phyloP scores from a whole-genome alignment of 805 yeast genomes.

The Yamadazyma takamatsuzukensis region DNA sequence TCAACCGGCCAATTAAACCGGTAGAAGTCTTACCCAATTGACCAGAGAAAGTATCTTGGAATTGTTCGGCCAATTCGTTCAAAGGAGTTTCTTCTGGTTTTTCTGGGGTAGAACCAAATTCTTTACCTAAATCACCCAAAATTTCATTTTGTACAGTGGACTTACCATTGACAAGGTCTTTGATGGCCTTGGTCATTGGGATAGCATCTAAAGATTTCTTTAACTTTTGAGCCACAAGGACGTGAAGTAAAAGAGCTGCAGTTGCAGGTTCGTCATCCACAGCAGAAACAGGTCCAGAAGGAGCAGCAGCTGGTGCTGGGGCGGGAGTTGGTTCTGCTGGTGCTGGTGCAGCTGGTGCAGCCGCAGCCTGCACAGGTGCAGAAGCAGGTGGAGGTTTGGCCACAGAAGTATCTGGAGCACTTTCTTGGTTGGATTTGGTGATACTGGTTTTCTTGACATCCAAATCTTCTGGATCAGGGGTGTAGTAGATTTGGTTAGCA shows the following conservation, averaged over 20 bases:
- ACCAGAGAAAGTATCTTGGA: slow-evolving; percentile 89
- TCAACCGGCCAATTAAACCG: slow-evolving; percentile 83
- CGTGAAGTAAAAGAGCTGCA: slow-evolving; percentile 79
- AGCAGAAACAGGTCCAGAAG: slow-evolving; percentile 78
- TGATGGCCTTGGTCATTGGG: slow-evolving; percentile 88
- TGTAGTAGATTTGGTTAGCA: slow-evolving; percentile 93
- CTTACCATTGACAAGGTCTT: slow-evolving; percentile 97
- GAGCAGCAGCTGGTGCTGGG: slow-evolving; percentile 59
- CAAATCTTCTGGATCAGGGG: slow-evolving; percentile 69
- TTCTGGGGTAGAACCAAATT: slow-evolving; percentile 96
- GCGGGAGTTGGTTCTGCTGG: slow-evolving; percentile 58
- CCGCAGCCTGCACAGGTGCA: slow-evolving; percentile 53
- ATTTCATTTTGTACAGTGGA: slow-evolving; percentile 98
- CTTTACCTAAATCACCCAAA: slow-evolving; percentile 97
- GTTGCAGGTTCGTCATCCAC: slow-evolving; percentile 87
- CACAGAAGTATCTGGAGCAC: slow-evolving; percentile 21
- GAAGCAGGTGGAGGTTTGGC: slow-evolving; percentile 37
- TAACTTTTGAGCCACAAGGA: slow-evolving; percentile 91
- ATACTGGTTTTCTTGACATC: slow-evolving; percentile 14
- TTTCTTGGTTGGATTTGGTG: slow-evolving; percentile 22
- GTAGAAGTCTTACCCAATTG: slow-evolving; percentile 90
- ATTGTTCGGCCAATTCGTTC: slow-evolving; percentile 89
- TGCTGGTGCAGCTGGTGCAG: slow-evolving; percentile 51
- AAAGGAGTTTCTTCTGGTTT: slow-evolving; percentile 98
- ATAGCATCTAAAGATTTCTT: slow-evolving; percentile 85